Evolutionary conservation across 176 grass and related monocot species (phyloP).

Genomic region (Triticum urartu): DNA sequence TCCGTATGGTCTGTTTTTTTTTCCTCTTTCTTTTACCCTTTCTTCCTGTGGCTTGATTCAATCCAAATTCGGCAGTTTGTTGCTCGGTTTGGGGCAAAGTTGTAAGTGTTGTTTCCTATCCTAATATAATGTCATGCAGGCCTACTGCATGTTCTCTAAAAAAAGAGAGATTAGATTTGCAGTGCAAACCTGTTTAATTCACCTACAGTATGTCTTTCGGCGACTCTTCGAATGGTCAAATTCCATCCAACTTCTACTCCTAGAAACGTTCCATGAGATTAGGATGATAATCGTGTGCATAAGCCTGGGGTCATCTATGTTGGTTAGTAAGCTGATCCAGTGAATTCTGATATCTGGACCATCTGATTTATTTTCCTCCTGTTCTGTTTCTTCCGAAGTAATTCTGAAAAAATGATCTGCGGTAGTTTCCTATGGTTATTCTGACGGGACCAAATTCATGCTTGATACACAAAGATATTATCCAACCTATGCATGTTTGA

Average conservation of each 20-base stretch:
- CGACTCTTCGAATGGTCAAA: background rate
- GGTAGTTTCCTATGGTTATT: conserved; percentile 14
- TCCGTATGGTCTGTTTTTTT: background rate
- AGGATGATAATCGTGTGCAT: background rate
- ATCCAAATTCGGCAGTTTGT: background rate
- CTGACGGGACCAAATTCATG: background rate
- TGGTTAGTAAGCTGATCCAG: background rate
- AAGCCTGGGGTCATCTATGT: background rate
- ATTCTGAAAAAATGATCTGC: background rate
- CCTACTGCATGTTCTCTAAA: background rate
- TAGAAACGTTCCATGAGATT: background rate
- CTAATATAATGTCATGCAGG: background rate
- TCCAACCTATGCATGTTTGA: conserved; percentile 14
- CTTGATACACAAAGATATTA: background rate
- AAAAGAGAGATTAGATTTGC: conserved; percentile 11
- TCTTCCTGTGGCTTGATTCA: background rate
- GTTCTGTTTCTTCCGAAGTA: conserved; percentile 16
- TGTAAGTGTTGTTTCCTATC: background rate
- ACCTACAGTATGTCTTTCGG: background rate
- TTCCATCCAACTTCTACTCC: conserved; percentile 5
- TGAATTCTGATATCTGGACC: conserved; percentile 10
- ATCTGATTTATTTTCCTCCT: background rate
- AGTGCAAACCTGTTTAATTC: conserved; percentile 1
- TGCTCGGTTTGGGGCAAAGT: background rate
- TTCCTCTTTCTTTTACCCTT: background rate